Evolutionary conservation across 495 filamentous ascomycete species (phyloP), one percentile per base, ranked within the genome.

Genomic region (Neurospora discreta): DNA sequence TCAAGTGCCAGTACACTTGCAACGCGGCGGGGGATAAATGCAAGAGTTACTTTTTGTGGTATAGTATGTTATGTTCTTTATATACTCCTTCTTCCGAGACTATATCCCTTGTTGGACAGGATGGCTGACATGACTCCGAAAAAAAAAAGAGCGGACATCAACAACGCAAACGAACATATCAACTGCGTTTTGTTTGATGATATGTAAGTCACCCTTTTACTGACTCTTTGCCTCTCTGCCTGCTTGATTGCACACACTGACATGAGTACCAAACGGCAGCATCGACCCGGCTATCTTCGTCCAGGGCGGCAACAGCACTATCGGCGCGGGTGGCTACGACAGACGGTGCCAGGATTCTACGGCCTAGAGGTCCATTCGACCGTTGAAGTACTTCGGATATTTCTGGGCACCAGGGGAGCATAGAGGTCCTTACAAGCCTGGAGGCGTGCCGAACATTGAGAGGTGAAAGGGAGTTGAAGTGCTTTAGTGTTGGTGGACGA

Each of bases 1-100:
- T 76, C 71, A 79, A 80, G 73, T 82, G 80, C 71, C 79, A 81
- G 77, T 81, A 75, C 33, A 74, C 70, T 8, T 82, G 80, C 75
- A 82, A 82, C 43, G 75, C 75, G 5, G 74, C 68, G 2, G 52
- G 52, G 2, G 68, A 36, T 10, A 60, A 68, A 2, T 81, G 80
- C 60, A 73, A 70, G n/a, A 74, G 76, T 20, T 82, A 75, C 69
- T 78, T 80, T 73, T 73, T 75, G 13, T 77, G 70, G 72, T 78
- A 77, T 52, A 73, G 79, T 81, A 70, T 65, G 80, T 75, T 4
- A 15, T 10, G n/a, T 5, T 52, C n/a, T n/a, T 2, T 5, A 7
- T 46, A 18, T 36, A 3, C 15, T n/a, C 5, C 36, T n/a, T 13
- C 16, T 46, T 68, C 1, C 10, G 18, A 20, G 20, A 46, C 2